phyloP scores from a whole-genome alignment of 495 filamentous ascomycete genomes.

The Daldinia vernicosa region DNA sequence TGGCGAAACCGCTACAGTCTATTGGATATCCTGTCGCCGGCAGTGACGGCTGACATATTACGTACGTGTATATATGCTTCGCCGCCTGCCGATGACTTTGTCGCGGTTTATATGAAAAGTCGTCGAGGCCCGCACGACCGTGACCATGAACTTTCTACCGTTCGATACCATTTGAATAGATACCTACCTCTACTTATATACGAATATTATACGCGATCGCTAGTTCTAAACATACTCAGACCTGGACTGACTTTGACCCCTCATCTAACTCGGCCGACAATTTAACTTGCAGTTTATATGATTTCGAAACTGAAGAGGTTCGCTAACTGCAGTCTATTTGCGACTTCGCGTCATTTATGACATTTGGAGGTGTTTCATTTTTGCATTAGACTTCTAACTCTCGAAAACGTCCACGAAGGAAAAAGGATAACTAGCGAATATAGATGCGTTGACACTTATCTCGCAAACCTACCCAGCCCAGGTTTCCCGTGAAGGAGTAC shows the following conservation, averaged over 20 bases:
- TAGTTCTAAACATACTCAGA: background rate
- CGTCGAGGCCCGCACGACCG: background rate
- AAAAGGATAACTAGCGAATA: background rate
- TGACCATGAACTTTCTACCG: background rate
- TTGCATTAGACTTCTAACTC: background rate
- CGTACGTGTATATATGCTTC: slow-evolving; percentile 29
- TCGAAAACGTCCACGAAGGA: background rate
- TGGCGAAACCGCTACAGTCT: slow-evolving; percentile 26
- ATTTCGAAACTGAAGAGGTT: background rate
- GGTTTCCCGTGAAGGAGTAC: slow-evolving; percentile 4
- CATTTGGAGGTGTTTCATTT: background rate
- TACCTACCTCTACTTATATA: background rate
- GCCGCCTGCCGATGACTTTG: slow-evolving; percentile 20
- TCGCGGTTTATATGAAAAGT: background rate
- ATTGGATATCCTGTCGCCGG: slow-evolving; percentile 31
- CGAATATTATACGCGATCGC: background rate
- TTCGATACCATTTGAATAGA: background rate
- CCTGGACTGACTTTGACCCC: background rate
- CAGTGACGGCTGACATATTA: slow-evolving; percentile 5
- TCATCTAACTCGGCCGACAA: background rate
- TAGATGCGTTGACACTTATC: background rate
- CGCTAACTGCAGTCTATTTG: background rate
- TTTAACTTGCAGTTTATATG: background rate
- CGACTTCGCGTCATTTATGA: background rate
- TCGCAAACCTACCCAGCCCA: background rate